Evolutionary conservation across 1,284 basidiomycete genomes (phyloP).

Genomic region (Porodaedalea pini): DNA sequence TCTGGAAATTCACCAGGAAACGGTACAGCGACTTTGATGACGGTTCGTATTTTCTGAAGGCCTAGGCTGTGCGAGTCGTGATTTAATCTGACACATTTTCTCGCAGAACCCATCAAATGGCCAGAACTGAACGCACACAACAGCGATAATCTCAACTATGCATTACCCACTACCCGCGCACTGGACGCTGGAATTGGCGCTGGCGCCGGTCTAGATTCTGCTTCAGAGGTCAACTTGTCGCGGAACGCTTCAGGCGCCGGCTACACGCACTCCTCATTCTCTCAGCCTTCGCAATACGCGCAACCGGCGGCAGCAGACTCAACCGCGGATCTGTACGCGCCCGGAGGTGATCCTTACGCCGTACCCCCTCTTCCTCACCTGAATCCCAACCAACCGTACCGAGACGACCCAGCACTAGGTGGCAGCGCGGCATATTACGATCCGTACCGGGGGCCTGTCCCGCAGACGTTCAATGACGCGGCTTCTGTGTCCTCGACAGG

Average conservation of each 20-base stretch:
- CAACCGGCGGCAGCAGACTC: constrained; percentile 39
- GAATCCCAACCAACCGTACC: constrained; percentile 70
- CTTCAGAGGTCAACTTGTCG: constrained; percentile 53
- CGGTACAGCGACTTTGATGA: constrained; percentile 71
- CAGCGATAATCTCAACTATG: constrained; percentile 39
- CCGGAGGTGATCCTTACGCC: constrained; percentile 64
- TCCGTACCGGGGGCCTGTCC: constrained; percentile 71
- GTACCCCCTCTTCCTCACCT: constrained; percentile 80
- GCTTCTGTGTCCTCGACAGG: constrained; percentile 26
- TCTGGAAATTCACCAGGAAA: constrained; percentile 82
- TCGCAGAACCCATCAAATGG: constrained; percentile 78
- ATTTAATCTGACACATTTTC: constrained; percentile 7
- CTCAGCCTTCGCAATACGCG: constrained; percentile 29
- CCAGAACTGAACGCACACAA: constrained; percentile 73
- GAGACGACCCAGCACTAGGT: constrained; percentile 55
- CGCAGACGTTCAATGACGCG: constrained; percentile 55
- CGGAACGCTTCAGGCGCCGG: constrained; percentile 40
- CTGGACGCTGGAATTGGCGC: constrained; percentile 38
- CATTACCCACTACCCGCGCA: constrained; percentile 55
- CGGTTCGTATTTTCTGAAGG: constrained; percentile 46
- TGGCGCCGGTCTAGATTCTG: constrained; percentile 53
- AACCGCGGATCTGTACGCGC: constrained; percentile 45
- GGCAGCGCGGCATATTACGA: constrained; percentile 55
- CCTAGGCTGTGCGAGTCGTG: not conserved
- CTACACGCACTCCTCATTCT: constrained; percentile 24